These are phyloP conservation scores for Malus fusca DNA, from an alignment of 306 rosid genomes.

Conservation along the genomic window DNA sequence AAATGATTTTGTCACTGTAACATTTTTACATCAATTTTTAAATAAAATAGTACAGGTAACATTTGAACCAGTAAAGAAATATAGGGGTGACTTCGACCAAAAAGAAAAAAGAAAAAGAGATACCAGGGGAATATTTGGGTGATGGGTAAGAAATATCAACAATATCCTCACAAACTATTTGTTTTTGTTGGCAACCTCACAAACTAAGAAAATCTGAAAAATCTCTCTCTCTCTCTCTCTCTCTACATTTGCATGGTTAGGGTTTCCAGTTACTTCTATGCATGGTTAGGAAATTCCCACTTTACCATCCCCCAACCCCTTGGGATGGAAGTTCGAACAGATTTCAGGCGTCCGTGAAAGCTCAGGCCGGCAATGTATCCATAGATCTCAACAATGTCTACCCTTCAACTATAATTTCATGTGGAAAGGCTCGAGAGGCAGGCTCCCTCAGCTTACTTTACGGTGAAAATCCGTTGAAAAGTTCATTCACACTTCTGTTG, in stretches of 20 bases:
- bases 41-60: too few species aligned
- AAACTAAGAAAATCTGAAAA: neutral
- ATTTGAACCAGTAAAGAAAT: too few species aligned
- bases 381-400: neutral
- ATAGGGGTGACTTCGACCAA: too few species aligned
- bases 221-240: neutral
- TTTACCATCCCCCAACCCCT: slow-evolving; percentile 7
- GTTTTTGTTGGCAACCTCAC: neutral
- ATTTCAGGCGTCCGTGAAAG: neutral
- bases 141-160: too few species aligned
- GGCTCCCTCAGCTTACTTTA: slow-evolving; percentile 20
- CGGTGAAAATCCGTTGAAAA: slow-evolving; percentile 36
- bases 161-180: neutral
- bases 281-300: slow-evolving; percentile 51
- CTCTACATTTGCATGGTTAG: neutral
- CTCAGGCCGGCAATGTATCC: neutral
- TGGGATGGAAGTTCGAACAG: slow-evolving; percentile 7
- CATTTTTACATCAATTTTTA: too few species aligned
- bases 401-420: neutral
- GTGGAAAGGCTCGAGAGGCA: neutral
- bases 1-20: too few species aligned
- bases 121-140: too few species aligned
- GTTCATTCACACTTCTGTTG: slow-evolving; percentile 33
- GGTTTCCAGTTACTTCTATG: neutral
- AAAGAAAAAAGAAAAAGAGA: too few species aligned